Evolutionary conservation across 2,329 filamentous ascomycete species (phyloP), one percentile per base, ranked within the genome.

Genomic region (Colletotrichum viniferum): DNA sequence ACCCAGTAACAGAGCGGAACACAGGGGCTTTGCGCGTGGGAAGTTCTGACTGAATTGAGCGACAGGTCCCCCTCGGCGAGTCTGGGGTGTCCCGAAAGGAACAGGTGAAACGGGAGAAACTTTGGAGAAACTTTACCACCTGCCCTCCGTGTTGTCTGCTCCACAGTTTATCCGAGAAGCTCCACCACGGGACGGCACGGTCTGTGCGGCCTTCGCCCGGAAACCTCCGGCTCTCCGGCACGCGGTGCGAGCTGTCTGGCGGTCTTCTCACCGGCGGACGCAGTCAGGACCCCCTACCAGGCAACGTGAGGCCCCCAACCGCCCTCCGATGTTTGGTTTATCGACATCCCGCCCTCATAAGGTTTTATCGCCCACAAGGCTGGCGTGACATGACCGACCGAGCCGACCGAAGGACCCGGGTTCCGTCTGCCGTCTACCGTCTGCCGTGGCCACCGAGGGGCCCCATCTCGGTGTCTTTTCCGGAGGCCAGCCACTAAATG

Each of bases 61-160:
- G 32, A 21, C 36, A 7, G 36, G 26, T 60, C n/a, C 55, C 69
- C 58, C 69, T 64, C 63, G 28, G 18, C 24, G 14, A 56, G 63
- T 55, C 14, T 72, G 55, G 52, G 32, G 56, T 34, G 63, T 63
- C 30, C 62, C 13, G 62, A 55, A 68, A 60, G 26, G 56, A 63
- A 48, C 32, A 68, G 69, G 48, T 73, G 73, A 76, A 76, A 76
- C 69, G 43, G 63, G 34, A 64, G 48, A 66, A 72, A 72, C 55
- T 67, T 32, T 36, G 63, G 34, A 64, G 48, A 66, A 72, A 72
- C 55, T 67, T 32, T 36, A 14, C 30, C 34, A 28, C 61, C 30
- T 21, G 55, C 43, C 28, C 30, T 69, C 67, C 67, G 36, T 21
- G 55, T 26, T 21, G 43, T 12, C 30, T 18, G 34, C 26, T 21